Evolutionary conservation across 2,329 filamentous ascomycete species (phyloP), one percentile per base, ranked within the genome.

Genomic region (Xylaria sp.): DNA sequence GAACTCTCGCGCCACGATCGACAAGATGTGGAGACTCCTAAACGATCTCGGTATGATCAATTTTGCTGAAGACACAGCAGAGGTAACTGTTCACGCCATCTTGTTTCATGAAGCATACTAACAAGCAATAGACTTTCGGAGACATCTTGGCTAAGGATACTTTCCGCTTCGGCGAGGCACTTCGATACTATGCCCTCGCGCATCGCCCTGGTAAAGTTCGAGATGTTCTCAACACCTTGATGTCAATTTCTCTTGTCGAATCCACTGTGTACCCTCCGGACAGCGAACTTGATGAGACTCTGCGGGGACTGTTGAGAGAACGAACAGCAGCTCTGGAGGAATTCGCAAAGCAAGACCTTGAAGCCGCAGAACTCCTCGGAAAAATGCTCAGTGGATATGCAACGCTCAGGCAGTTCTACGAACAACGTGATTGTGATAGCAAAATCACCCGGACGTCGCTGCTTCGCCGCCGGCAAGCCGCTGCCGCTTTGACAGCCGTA

Each of bases 361-460:
- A 94, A 77, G 94, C 94, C 8, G 95, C 94, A 9, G 88, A 92
- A 74, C 87, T 97, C 12, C 85, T 98, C 2, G 93, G 94, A 56
- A 92, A 91, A 70, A 91, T 94, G 81, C 89, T 98, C 10, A 96
- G 93, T 78, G 95, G 95, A 25, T 98, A 98, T 77, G 95, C 94
- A 25, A 97, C 94, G 0, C 85, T 98, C 23, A 92, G 95, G 44
- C 91, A 91, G 74, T 98, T 95, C 83, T 98, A 97, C 80, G 91
- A 94, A 71, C 87, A 94, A n/a, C 89, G 95, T 58, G 95, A 98
- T 76, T 87, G 89, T 75, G 68, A 74, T 20, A 73, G 72, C 28
- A 76, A 74, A 23, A 78, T 25, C 81, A 86, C 46, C 44, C 72
- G 78, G 28, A 82, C 83, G 67, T 86, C 90, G 0, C 82, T 90